Percentiles rank a stretch among this genome's conserved stretches.
Conservation (phyloP, 2,329 filamentous ascomycete species). For the Hypomyces rosellus region DNA sequence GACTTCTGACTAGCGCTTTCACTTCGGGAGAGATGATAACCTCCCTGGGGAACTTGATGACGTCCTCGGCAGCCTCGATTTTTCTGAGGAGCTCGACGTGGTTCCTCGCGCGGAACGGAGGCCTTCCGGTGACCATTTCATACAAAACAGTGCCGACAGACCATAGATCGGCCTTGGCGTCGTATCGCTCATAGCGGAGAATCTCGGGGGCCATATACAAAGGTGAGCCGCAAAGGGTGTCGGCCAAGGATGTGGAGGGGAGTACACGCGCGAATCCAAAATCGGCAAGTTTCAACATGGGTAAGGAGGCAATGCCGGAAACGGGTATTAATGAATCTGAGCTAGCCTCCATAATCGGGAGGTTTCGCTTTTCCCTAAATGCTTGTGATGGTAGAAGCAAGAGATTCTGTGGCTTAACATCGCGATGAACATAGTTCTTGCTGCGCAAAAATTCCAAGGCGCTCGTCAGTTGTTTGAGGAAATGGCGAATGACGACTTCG, state of each 20-base stretch:
- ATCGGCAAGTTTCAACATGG: slow-evolving; percentile 96
- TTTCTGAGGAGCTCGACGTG: slow-evolving; percentile 89
- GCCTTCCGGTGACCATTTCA: slow-evolving; percentile 87
- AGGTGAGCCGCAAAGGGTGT: slow-evolving; percentile 93
- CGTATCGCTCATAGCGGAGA: slow-evolving; percentile 92
- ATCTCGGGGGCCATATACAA: slow-evolving; percentile 99
- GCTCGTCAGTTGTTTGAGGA: slow-evolving; percentile 89
- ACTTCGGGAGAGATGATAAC: slow-evolving; percentile 65
- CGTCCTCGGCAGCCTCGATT: slow-evolving; percentile 84
- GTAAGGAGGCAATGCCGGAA: slow-evolving; percentile 74
- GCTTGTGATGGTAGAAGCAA: slow-evolving; percentile 76
- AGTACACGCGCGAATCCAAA: slow-evolving; percentile 96
- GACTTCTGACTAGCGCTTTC: slow-evolving; percentile 70
- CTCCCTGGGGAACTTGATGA: slow-evolving; percentile 75
- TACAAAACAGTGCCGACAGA: slow-evolving; percentile 93
- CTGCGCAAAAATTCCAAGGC: slow-evolving; percentile 82
- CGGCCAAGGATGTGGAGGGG: slow-evolving; percentile 83
- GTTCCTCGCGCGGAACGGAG: slow-evolving; percentile 87
- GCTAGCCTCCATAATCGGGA: slow-evolving; percentile 67
- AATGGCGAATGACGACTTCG: slow-evolving; percentile 94
- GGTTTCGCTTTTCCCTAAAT: slow-evolving; percentile 50
- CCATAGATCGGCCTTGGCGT: slow-evolving; percentile 95
- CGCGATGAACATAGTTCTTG: slow-evolving; percentile 86
- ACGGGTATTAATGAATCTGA: slow-evolving; percentile 75
- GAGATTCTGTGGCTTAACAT: slow-evolving; percentile 96